phyloP scores from a whole-genome alignment of 306 rosid genomes.

The Ammopiptanthus mongolicus region DNA sequence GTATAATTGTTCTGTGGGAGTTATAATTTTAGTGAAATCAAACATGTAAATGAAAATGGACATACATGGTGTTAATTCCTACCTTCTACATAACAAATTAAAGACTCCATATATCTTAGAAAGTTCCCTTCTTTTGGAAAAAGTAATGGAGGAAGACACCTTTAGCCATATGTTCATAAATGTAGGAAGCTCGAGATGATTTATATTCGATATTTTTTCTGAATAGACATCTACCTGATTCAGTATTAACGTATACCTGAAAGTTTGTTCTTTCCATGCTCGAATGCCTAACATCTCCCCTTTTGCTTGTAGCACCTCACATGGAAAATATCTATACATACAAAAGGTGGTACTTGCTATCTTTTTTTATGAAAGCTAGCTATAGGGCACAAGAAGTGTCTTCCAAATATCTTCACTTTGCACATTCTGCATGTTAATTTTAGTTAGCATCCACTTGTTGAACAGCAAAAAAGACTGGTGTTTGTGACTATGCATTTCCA shows the following conservation, averaged over 20 bases:
- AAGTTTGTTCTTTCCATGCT: constrained; percentile 59
- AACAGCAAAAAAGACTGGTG: constrained; percentile 15
- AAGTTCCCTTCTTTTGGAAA: neutral
- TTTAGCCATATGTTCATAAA: neutral
- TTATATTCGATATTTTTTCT: neutral
- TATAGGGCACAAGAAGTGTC: constrained; percentile 24
- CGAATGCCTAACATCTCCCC: constrained; percentile 57
- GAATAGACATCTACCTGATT: constrained; percentile 65
- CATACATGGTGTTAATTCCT: neutral
- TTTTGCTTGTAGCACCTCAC: constrained; percentile 52
- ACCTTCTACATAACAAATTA: neutral
- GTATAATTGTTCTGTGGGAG: neutral
- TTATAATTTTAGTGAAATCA: neutral
- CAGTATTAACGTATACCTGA: constrained; percentile 56
- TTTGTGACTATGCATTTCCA: constrained; percentile 26
- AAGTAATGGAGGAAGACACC: neutral
- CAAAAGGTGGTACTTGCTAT: constrained; percentile 24
- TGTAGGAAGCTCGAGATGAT: neutral
- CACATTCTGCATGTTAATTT: constrained; percentile 36
- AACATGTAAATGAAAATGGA: neutral
- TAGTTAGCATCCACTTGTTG: constrained; percentile 20
- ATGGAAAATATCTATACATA: constrained; percentile 38
- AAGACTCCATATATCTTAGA: neutral
- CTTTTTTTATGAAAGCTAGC: constrained; percentile 36
- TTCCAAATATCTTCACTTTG: constrained; percentile 27